phyloP scores from a whole-genome alignment of 2,329 filamentous ascomycete genomes.

The Cladosporium sp. region DNA sequence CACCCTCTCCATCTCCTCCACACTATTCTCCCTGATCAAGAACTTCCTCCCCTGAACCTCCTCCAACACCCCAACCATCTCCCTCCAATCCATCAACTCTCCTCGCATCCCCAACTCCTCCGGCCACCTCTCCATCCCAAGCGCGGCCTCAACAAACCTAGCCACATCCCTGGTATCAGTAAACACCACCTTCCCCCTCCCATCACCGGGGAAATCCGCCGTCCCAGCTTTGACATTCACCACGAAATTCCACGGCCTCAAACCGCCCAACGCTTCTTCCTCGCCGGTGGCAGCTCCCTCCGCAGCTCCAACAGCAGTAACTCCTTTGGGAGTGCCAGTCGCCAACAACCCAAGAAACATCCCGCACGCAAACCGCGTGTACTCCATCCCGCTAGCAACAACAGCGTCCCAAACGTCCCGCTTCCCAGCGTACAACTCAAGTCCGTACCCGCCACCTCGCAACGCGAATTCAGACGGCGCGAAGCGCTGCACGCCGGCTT shows the following conservation, averaged over 20 bases:
- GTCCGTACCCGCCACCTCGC: conserved; percentile 23
- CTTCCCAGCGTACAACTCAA: conserved; percentile 31
- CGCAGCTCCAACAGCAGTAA: conserved; percentile 24
- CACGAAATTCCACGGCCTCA: conserved; percentile 43
- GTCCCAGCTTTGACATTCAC: conserved; percentile 47
- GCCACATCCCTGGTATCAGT: conserved; percentile 54
- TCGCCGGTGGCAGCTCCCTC: conserved; percentile 30
- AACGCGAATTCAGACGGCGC: conserved; percentile 59
- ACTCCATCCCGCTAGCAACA: conserved; percentile 27
- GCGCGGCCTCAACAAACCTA: conserved; percentile 44
- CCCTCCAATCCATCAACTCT: conserved; percentile 29
- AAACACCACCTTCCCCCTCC: conserved; percentile 46
- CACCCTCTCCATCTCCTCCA: conserved; percentile 26
- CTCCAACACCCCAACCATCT: conserved; percentile 31
- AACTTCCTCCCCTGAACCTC: conserved; percentile 32
- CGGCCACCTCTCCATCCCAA: conserved; percentile 42
- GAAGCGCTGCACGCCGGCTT: conserved; percentile 61
- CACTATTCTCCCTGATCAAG: conserved; percentile 28
- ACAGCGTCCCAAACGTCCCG: conserved; percentile 29
- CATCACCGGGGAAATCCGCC: conserved; percentile 53
- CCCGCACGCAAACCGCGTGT: conserved; percentile 31
- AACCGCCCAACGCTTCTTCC: conserved; percentile 33
- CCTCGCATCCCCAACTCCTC: conserved; percentile 40
- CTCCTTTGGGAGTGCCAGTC: conserved; percentile 31
- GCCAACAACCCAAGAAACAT: conserved; percentile 34